Percentiles rank a stretch among this genome's conserved stretches.
Conservation (phyloP, 1,139 yeast species). For the Scheffersomyces stambukii region DNA sequence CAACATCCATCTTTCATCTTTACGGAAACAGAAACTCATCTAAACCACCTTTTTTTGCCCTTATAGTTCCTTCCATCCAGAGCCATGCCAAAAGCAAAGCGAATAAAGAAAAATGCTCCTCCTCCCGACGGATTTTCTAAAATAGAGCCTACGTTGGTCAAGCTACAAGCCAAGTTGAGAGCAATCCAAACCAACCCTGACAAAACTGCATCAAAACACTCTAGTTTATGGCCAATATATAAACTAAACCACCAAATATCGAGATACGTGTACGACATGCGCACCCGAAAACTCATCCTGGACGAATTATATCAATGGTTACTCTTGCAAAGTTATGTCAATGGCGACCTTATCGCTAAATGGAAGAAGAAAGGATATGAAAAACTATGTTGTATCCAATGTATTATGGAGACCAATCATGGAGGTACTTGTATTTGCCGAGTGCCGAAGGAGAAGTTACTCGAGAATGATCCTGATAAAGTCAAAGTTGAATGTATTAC, state of each 20-base stretch:
- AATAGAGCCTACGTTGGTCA: constrained; percentile 65
- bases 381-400: constrained; percentile 74
- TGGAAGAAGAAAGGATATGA: constrained; percentile 94
- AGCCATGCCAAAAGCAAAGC: constrained; percentile 39
- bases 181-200: constrained; percentile 43
- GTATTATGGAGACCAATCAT: constrained; percentile 65
- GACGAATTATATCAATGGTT: constrained; percentile 75
- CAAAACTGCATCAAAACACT: constrained; percentile 37
- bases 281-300: constrained; percentile 64
- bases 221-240: constrained; percentile 65
- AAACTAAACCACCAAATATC: constrained; percentile 72
- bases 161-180: constrained; percentile 57
- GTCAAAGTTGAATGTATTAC: constrained; percentile 60
- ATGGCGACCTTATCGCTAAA: constrained; percentile 73
- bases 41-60: no score
- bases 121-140: constrained; percentile 78
- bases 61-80: neutral
- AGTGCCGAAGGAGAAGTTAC: constrained; percentile 62
- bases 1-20: neutral
- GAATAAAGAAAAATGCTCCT: constrained; percentile 37
- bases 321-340: constrained; percentile 62
- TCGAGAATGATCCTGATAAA: constrained; percentile 23
- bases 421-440: constrained; percentile 79
- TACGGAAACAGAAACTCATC: no score
- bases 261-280: constrained; percentile 71